Base-by-base conservation (phyloP, 768 basidiomycete species). In the Auricularia heimuer region DNA sequence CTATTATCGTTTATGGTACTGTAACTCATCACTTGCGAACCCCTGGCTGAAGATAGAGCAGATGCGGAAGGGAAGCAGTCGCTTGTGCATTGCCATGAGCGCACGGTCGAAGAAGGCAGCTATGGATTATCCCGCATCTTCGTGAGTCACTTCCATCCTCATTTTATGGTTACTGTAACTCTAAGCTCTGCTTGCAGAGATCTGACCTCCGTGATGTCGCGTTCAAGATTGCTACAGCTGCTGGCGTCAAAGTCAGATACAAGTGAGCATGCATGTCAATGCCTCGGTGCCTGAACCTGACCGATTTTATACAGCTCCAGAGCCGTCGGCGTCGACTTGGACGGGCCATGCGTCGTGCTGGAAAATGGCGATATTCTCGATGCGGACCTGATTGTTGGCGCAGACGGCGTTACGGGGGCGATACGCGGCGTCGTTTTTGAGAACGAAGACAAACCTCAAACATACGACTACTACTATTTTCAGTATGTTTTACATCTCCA, bases 371-470 rank as follows among this genome's bases (percentile, higher is more conserved):
- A 79, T 62, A 74, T 69, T 12, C 64, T 85, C 8, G 69, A 68
- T 16, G 81, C 80, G 16, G 84, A 88, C 70, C 72, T 86, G 35
- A 74, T 87, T 63, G 77, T 87, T 21, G 85, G 82, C 37, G 86
- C 86, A 3, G 86, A 87, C 71, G 86, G 87, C 4, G 75, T 75
- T 54, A 71, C 74, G 16, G 84, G 84, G 24, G 29, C 80, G 36
- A 73, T 78, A n/a, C 71, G 77, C 44, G 71, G 70, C 29, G 69
- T 74, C 2, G 71, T 82, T 1, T 64, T 75, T 12, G 74, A 72
- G 79, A 79, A 67, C 74, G 77, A 29, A 75, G 76, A 81, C 81
- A 69, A 64, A 71, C 65, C 54, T 63, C 65, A 21, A 3, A 65
- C 34, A 39, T 0, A 33, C 16, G 42, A 47, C 39, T n/a, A n/a